Conservation (phyloP, 2,329 filamentous ascomycete species). For the Dactylellina cionopaga region DNA sequence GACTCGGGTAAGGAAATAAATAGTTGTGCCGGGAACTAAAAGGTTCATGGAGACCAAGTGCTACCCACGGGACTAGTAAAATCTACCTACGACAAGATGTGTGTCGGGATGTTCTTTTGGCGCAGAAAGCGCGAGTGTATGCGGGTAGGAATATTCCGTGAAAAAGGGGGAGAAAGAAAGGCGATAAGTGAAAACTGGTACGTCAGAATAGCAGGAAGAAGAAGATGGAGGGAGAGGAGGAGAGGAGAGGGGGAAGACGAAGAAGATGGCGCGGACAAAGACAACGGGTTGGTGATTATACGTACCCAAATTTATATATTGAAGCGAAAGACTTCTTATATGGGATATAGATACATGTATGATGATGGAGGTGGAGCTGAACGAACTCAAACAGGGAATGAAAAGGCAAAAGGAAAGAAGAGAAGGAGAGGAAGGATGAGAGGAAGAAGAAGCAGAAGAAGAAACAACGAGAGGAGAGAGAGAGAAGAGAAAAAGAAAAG, state of each 20-base stretch:
- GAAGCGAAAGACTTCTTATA: too few relatives aligned
- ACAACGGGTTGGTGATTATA: too few relatives aligned
- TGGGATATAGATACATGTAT: too few relatives aligned
- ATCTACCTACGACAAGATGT: too few relatives aligned
- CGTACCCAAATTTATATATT: too few relatives aligned
- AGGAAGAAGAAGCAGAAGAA: conserved; percentile 1
- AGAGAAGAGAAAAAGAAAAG: conserved; percentile 3
- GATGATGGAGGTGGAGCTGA: too few relatives aligned
- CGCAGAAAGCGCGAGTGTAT: too few relatives aligned
- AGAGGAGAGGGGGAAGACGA: conserved; percentile 9
- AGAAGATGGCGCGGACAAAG: conserved; percentile 23
- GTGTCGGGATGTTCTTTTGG: too few relatives aligned
- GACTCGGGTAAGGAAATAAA: too few relatives aligned
- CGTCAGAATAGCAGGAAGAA: not conserved
- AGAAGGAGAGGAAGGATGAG: conserved; percentile 43
- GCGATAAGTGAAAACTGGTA: not conserved
- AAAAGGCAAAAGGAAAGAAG: not conserved
- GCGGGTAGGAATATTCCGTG: not conserved
- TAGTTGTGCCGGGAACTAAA: too few relatives aligned
- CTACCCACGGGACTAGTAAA: too few relatives aligned
- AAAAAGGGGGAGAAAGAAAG: conserved; percentile 38
- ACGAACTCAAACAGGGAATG: not conserved
- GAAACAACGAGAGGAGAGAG: not conserved
- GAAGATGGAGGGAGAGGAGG: not conserved
- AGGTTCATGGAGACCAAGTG: too few relatives aligned